These are phyloP conservation scores for Cruciata laevipes DNA, from an alignment of 257 asterid genomes.

Conservation along the genomic window DNA sequence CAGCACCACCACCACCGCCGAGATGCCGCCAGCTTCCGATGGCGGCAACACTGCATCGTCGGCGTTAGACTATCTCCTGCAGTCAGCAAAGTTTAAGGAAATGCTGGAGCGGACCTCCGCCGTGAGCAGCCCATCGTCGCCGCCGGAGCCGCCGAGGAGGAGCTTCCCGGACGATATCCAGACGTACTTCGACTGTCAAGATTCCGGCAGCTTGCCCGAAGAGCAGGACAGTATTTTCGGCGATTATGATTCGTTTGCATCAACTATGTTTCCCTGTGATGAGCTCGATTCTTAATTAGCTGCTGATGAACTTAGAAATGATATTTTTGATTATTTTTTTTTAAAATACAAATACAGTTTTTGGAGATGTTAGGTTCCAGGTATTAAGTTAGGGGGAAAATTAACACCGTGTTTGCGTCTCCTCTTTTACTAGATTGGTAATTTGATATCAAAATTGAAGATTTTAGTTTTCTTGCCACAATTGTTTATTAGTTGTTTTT, in stretches of 20 bases:
- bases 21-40: not conserved
- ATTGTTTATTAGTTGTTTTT: no score
- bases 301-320: conserved; percentile 9
- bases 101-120: conserved; percentile 42
- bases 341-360: not conserved
- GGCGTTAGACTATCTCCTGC: conserved; percentile 49
- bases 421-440: conserved; percentile 2
- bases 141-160: conserved; percentile 41
- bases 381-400: not conserved
- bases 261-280: conserved; percentile 58
- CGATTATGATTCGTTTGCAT: conserved; percentile 38
- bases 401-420: not conserved
- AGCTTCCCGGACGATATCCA: conserved; percentile 93
- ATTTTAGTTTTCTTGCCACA: not conserved
- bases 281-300: conserved; percentile 41
- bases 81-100: conserved; percentile 61
- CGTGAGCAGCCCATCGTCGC: conserved; percentile 26
- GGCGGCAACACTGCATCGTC: conserved; percentile 30
- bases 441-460: not conserved
- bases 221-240: conserved; percentile 68
- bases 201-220: conserved; percentile 43
- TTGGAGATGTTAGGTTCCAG: conserved; percentile 8
- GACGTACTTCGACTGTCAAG: conserved; percentile 81
- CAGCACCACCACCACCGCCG: conserved; percentile 16
- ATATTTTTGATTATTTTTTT: no score